Evolutionary conservation across 2,329 filamentous ascomycete genomes (phyloP), one percentile per base, ranked within the genome.

Genomic region (Plenodomus tracheiphilus): DNA sequence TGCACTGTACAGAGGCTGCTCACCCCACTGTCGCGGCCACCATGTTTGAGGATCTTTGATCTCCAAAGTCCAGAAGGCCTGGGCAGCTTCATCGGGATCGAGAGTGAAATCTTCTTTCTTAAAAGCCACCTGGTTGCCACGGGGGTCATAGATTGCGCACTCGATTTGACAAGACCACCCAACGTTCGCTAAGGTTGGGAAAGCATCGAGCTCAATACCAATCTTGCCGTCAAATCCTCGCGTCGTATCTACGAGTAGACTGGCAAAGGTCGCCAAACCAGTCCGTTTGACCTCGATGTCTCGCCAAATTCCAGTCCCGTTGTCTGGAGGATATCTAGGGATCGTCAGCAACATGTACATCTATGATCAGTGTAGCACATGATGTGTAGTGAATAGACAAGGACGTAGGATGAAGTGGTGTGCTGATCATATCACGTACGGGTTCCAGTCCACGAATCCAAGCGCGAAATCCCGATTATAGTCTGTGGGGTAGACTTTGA

Each of bases 401-500:
- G 7, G 4, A 10, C 15, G 28, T 15, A 32, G 11, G 28, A 40
- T 28, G 6, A 11, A 18, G 18, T n/a, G n/a, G n/a, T n/a, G 11
- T 16, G 7, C 20, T 17, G 22, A 17, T 40, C 4, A 2, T 6
- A n/a, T 15, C 6, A 28, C 22, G 2, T 25, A 79, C 0, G 82
- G 82, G 46, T 85, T 85, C 83, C 83, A 85, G 57, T 85, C 83
- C 0, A 83, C 78, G 46, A 84, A 86, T 0, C 81, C 81, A 9
- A 84, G 68, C 0, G 79, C 82, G 43, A 86, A 78, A 51, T 86
- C 82, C 19, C 79, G 75, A 15, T 80, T 74, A 61, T 85, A 85
- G 53, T 83, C 74, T 0, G 83, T 85, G 0, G 83, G 83, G 53
- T 85, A 77, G 0, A 77, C 79, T 34, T 74, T 73, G 16, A 85